phyloP scores from a whole-genome alignment of 73 alveolate species.

The Symbiodinium pilosum region DNA sequence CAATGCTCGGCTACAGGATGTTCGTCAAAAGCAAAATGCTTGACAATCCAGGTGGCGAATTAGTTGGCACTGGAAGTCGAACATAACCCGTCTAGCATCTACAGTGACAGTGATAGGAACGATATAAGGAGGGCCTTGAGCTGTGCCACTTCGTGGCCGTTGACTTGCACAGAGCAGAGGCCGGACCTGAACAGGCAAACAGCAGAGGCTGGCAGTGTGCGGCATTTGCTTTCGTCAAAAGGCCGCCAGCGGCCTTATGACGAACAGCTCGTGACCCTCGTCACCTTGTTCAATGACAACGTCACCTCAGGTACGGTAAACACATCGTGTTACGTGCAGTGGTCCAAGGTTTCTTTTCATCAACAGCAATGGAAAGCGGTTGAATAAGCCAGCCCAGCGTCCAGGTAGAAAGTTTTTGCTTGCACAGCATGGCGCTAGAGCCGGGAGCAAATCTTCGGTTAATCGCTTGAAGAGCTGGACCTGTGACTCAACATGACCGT shows the following conservation, averaged over 20 bases:
- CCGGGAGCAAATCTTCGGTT: slow-evolving; percentile 44
- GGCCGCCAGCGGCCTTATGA: slow-evolving; percentile 65
- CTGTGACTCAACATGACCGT: neutral
- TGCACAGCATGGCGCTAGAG: slow-evolving; percentile 61
- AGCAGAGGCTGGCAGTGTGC: neutral
- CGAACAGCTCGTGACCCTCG: slow-evolving; percentile 78
- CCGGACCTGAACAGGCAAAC: slow-evolving; percentile 32
- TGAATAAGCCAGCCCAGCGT: neutral
- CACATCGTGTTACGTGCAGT: too few species aligned
- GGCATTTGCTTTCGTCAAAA: too few species aligned
- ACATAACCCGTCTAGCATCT: too few species aligned
- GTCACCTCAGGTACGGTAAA: slow-evolving; percentile 66
- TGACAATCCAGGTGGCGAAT: too few species aligned
- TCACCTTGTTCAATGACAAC: slow-evolving; percentile 91
- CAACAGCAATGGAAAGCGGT: too few species aligned
- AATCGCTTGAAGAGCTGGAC: slow-evolving; percentile 77
- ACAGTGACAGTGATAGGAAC: too few species aligned
- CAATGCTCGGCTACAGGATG: too few species aligned
- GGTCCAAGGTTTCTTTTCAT: too few species aligned
- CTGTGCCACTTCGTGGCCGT: slow-evolving; percentile 92
- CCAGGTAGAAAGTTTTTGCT: slow-evolving; percentile 65
- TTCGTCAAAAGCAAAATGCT: too few species aligned
- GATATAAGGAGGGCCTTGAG: slow-evolving; percentile 75
- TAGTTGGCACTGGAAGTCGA: too few species aligned
- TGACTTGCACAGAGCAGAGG: slow-evolving; percentile 75